Percentiles rank a stretch among this genome's conserved stretches.
Conservation (phyloP, 345 rosid species). For the Nasturtium officinale region DNA sequence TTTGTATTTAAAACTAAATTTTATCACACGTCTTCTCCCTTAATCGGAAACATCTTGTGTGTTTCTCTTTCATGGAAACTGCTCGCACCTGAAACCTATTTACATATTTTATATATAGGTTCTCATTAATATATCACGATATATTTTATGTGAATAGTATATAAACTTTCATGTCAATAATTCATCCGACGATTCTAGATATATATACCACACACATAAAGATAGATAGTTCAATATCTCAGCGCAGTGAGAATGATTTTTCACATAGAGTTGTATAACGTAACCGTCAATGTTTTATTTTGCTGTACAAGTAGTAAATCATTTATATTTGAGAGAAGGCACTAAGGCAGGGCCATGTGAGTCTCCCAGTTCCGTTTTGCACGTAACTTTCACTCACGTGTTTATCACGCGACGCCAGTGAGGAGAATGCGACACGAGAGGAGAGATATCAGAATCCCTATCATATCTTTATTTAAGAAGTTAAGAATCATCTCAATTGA, state of each 20-base stretch:
- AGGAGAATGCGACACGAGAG: conserved; percentile 39
- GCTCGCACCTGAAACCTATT: conserved; percentile 27
- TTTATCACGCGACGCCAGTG: conserved; percentile 42
- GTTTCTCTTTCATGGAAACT: conserved; percentile 36
- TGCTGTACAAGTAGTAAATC: conserved; percentile 26
- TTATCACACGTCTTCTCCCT: conserved; percentile 33
- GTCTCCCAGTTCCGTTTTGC: conserved; percentile 25
- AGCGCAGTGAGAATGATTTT: conserved; percentile 5
- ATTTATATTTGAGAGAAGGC: conserved; percentile 1
- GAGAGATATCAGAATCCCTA: conserved; percentile 38
- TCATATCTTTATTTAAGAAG: conserved; percentile 11
- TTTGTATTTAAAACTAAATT: conserved; percentile 27
- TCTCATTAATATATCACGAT: background rate
- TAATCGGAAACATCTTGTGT: conserved; percentile 31
- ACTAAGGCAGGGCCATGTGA: conserved; percentile 40
- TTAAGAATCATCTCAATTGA: background rate
- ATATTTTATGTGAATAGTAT: background rate
- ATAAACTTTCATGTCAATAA: conserved; percentile 11
- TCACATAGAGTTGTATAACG: background rate
- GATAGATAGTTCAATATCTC: background rate
- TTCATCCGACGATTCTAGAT: background rate
- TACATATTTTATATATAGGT: background rate
- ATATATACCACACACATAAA: background rate
- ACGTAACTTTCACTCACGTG: conserved; percentile 44
- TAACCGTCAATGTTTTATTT: background rate